These are phyloP conservation scores for Sphaerostilbella broomeana DNA, from an alignment of 2,329 filamentous ascomycete species.

Conservation along the genomic window DNA sequence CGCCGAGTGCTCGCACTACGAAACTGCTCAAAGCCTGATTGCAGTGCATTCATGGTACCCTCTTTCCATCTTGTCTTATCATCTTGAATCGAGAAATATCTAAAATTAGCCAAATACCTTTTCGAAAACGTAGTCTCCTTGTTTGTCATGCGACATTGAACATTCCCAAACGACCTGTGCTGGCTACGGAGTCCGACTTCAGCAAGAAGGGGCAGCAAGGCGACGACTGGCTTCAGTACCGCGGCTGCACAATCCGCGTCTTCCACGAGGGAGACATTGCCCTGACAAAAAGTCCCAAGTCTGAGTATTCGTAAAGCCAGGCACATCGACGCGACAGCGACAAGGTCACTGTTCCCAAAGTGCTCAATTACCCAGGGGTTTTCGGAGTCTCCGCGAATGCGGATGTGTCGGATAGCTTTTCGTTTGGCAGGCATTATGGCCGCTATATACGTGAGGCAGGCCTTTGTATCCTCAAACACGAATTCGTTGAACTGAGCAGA, in stretches of 20 bases:
- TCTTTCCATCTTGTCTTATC: neutral
- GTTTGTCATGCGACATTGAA: neutral
- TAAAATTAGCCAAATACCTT: neutral
- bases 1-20: too few species aligned
- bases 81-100: too few species aligned
- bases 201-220: neutral
- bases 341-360: neutral
- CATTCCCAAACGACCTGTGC: neutral
- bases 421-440: neutral
- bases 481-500: neutral
- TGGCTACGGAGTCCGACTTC: neutral
- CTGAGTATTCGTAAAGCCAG: neutral
- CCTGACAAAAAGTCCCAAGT: neutral
- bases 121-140: too few species aligned
- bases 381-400: neutral
- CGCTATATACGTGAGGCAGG: neutral
- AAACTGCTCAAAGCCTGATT: too few species aligned
- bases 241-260: fast-evolving
- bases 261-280: neutral
- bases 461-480: neutral
- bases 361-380: neutral
- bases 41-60: too few species aligned
- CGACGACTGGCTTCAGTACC: neutral
- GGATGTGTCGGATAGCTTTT: neutral
- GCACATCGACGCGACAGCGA: neutral